These are phyloP conservation scores for Psilocybe cyanescens DNA, from an alignment of 768 basidiomycete genomes.

Conservation along the genomic window DNA sequence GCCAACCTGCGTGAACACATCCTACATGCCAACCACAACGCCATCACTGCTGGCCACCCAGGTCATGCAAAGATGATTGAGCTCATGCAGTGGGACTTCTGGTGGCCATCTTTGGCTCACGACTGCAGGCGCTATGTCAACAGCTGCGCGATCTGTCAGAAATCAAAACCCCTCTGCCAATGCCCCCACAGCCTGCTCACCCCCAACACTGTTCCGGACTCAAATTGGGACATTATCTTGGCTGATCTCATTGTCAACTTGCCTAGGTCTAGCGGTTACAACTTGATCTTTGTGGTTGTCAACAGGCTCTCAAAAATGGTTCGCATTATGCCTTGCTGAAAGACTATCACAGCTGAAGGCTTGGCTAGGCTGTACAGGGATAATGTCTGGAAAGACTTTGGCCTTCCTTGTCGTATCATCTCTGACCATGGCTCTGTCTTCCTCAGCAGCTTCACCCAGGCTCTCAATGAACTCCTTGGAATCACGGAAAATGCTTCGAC, in stretches of 20 bases:
- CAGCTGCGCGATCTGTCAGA: slow-evolving; percentile 33
- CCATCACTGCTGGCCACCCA: too few relatives aligned
- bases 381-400: too few relatives aligned
- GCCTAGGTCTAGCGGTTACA: slow-evolving; percentile 23
- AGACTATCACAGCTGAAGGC: slow-evolving; percentile 20
- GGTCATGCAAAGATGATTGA: too few relatives aligned
- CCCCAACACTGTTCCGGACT: slow-evolving; percentile 22
- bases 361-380: slow-evolving; percentile 19
- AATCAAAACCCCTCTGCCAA: slow-evolving; percentile 34
- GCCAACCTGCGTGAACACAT: too few relatives aligned
- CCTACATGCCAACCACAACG: too few relatives aligned
- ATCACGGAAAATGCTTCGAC: slow-evolving; percentile 36
- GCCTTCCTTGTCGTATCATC: too few relatives aligned
- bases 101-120: too few relatives aligned
- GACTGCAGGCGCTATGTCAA: slow-evolving; percentile 23
- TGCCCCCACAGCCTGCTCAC: slow-evolving; percentile 24
- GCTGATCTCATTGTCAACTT: slow-evolving; percentile 23
- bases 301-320: slow-evolving; percentile 19
- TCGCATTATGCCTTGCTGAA: slow-evolving; percentile 10
- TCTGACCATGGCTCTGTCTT: too few relatives aligned
- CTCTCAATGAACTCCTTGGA: slow-evolving; percentile 30
- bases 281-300: slow-evolving; percentile 38
- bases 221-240: slow-evolving; percentile 27
- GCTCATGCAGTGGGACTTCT: too few relatives aligned
- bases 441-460: background rate